A percentile compares a stretch with the other conserved stretches of the same genome.
phyloP scores from a whole-genome alignment of 108 stramenopile species.

The Cyclotella sp. region DNA sequence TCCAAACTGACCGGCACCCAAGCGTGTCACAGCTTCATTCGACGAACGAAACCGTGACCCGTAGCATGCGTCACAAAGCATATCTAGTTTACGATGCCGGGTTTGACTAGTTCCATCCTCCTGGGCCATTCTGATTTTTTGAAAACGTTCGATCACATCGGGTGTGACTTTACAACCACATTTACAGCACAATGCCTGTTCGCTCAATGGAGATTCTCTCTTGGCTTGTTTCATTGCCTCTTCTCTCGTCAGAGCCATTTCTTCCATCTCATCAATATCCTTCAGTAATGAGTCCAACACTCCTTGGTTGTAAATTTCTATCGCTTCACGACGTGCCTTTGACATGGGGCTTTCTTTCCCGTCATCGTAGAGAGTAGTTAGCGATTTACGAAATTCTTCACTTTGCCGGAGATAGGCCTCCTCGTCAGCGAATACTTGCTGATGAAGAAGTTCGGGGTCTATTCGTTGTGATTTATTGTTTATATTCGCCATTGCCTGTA shows the following conservation, averaged over 20 bases:
- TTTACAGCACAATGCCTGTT: slow-evolving; percentile 17
- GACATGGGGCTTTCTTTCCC: slow-evolving; percentile 32
- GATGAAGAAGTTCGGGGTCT: slow-evolving; percentile 37
- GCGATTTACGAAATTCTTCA: slow-evolving; percentile 40
- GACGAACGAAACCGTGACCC: slow-evolving; percentile 23
- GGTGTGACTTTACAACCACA: slow-evolving; percentile 42
- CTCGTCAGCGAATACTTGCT: slow-evolving; percentile 49
- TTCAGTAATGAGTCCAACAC: slow-evolving; percentile 30
- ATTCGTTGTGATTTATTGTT: slow-evolving; percentile 10
- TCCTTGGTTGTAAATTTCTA: slow-evolving; percentile 30
- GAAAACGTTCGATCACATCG: slow-evolving; percentile 26
- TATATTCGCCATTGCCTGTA: slow-evolving; percentile 20
- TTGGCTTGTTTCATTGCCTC: slow-evolving; percentile 27
- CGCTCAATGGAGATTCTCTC: background rate
- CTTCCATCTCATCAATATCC: slow-evolving; percentile 45
- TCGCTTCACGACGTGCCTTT: slow-evolving; percentile 25
- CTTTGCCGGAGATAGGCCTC: slow-evolving; percentile 44
- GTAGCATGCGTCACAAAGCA: slow-evolving; percentile 40
- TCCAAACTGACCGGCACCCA: background rate
- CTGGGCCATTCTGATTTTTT: background rate
- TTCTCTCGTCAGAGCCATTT: slow-evolving; percentile 37
- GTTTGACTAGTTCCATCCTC: background rate
- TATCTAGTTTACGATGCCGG: background rate
- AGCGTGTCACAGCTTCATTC: slow-evolving; percentile 33
- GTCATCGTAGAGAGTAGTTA: slow-evolving; percentile 20